Evolutionary conservation across 2,329 filamentous ascomycete species (phyloP).

Genomic region (Neurospora sp.): DNA sequence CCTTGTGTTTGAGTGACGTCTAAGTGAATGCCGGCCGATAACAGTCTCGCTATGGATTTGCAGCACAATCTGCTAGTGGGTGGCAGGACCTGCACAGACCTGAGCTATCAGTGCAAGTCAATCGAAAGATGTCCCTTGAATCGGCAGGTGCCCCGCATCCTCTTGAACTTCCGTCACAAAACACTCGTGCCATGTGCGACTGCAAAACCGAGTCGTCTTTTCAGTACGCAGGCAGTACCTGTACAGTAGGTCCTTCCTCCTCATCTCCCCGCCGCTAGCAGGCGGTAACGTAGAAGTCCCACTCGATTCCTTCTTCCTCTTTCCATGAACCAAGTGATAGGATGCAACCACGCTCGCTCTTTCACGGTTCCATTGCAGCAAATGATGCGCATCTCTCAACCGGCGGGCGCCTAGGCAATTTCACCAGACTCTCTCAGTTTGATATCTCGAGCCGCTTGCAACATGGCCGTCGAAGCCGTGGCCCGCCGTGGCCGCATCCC

Average conservation of each 20-base stretch:
- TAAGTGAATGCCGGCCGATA: not conserved
- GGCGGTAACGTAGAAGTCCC: not conserved
- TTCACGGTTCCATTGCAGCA: not conserved
- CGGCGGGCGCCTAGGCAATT: not conserved
- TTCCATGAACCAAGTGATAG: not conserved
- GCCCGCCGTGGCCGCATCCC: not conserved
- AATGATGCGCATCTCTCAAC: not conserved
- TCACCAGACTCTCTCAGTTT: not conserved
- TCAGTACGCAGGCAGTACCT: not conserved
- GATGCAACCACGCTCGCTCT: not conserved
- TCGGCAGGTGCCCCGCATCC: not conserved
- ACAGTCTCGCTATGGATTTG: not conserved
- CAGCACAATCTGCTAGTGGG: not conserved
- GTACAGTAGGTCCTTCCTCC: not conserved
- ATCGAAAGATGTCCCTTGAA: not conserved
- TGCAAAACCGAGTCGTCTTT: not conserved
- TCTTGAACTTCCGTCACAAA: not conserved
- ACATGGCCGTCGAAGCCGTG: not conserved
- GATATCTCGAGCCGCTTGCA: not conserved
- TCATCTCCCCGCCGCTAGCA: not conserved
- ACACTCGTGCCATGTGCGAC: not conserved
- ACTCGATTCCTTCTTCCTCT: not conserved
- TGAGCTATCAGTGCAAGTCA: not conserved
- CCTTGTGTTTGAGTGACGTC: not conserved
- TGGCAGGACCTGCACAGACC: not conserved